Percentiles rank a stretch among this genome's conserved stretches.
These are phyloP conservation scores for Eimeria tenella DNA, from an alignment of 169 alveolate species.

Conservation along the genomic window DNA sequence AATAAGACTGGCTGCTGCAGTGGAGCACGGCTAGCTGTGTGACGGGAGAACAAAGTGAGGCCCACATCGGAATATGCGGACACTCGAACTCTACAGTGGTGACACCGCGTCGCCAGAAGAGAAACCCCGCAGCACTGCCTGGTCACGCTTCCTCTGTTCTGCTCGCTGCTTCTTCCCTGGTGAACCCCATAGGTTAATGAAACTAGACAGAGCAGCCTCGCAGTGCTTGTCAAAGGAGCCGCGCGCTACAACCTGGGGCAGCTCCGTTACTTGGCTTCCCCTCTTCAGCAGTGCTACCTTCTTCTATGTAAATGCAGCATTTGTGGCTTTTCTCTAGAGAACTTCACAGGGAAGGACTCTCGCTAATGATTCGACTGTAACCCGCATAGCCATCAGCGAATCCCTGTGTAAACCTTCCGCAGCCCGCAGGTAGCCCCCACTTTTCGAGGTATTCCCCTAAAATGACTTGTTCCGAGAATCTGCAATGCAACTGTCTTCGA, in stretches of 20 bases:
- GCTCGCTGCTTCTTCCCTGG: not conserved
- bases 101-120: not conserved
- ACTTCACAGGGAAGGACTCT: not conserved
- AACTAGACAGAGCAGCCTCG: too few species aligned
- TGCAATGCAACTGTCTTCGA: not conserved
- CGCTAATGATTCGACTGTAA: not conserved
- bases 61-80: slow-evolving; percentile 39
- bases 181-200: not conserved
- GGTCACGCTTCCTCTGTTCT: not conserved
- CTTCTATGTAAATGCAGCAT: not conserved
- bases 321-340: not conserved
- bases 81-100: not conserved
- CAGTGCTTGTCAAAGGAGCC: not conserved
- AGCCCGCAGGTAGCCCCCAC: slow-evolving; percentile 32
- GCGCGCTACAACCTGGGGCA: not conserved
- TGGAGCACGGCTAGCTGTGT: not conserved
- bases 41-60: not conserved
- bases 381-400: not conserved
- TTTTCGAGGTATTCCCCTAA: not conserved
- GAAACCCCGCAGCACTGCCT: not conserved
- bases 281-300: not conserved
- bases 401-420: not conserved
- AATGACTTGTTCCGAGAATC: not conserved
- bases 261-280: not conserved
- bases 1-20: not conserved